Conservation (phyloP, 768 basidiomycete genomes). For the Leccinum longicurvipes region DNA sequence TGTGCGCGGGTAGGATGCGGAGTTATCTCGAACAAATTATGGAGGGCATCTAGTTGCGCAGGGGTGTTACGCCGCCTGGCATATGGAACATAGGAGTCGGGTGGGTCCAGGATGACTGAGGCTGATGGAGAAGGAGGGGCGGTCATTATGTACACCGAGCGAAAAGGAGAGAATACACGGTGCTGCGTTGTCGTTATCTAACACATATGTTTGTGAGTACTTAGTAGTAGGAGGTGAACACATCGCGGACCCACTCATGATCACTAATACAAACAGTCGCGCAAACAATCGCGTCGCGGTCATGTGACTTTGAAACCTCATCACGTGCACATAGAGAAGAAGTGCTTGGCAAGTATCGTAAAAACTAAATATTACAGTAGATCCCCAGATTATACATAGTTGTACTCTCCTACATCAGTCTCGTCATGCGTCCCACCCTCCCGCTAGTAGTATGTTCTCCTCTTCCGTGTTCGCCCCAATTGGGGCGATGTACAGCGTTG, state of each 20-base stretch:
- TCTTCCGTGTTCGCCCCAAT: slow-evolving; percentile 44
- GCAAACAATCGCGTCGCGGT: slow-evolving; percentile 22
- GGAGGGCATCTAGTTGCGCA: slow-evolving; percentile 35
- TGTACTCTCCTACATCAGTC: background rate
- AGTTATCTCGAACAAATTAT: slow-evolving; percentile 33
- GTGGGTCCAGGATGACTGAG: background rate
- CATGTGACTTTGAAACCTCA: slow-evolving; percentile 22
- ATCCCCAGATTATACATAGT: slow-evolving; percentile 11
- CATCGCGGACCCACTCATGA: slow-evolving; percentile 16
- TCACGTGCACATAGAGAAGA: slow-evolving; percentile 21
- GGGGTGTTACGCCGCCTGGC: slow-evolving; percentile 30
- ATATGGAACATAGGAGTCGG: slow-evolving; percentile 24
- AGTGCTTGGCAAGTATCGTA: no score
- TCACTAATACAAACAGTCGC: slow-evolving; percentile 15
- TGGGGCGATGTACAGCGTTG: slow-evolving; percentile 27
- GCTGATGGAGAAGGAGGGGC: background rate
- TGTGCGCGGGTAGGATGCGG: slow-evolving; percentile 43
- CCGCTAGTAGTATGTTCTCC: slow-evolving; percentile 36
- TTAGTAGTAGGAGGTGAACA: slow-evolving; percentile 4
- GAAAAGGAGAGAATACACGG: background rate
- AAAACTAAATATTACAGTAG: background rate
- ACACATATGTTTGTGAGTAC: background rate
- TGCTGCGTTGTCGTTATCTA: background rate
- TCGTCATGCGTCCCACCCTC: slow-evolving; percentile 12
- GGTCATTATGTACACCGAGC: slow-evolving; percentile 8